Conservation (phyloP, 2,329 filamentous ascomycete species). For the Trichoderma pleuroti region DNA sequence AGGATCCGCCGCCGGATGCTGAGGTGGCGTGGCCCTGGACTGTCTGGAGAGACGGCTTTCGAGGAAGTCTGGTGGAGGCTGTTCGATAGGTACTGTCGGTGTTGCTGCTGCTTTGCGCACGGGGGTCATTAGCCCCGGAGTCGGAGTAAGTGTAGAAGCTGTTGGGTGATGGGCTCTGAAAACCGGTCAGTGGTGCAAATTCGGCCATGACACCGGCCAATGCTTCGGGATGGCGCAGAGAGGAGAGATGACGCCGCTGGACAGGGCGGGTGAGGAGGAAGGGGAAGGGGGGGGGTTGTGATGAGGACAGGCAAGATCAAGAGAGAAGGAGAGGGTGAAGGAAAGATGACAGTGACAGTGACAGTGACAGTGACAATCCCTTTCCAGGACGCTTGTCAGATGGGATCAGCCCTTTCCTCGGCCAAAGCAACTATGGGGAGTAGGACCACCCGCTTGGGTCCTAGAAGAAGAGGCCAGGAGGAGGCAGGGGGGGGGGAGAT, state of each 20-base stretch:
- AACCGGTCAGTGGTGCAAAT: conserved; percentile 31
- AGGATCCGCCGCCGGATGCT: neutral
- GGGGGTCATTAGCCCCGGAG: conserved; percentile 41
- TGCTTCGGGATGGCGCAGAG: conserved; percentile 12
- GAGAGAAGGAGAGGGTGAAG: neutral
- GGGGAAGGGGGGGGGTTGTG: neutral
- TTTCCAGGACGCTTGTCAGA: conserved; percentile 5
- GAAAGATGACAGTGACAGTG: neutral
- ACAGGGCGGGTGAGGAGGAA: neutral
- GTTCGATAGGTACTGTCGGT: conserved; percentile 52
- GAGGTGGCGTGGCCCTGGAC: conserved; percentile 15
- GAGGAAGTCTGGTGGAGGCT: conserved; percentile 41
- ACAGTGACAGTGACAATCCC: neutral
- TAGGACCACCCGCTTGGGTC: conserved; percentile 15
- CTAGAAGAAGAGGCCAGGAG: neutral
- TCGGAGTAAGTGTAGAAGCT: conserved; percentile 43
- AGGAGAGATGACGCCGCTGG: neutral
- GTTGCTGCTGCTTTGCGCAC: conserved; percentile 37
- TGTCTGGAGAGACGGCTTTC: conserved; percentile 38
- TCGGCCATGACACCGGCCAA: conserved; percentile 27
- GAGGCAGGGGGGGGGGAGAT: neutral
- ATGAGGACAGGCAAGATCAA: neutral
- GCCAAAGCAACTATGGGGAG: neutral
- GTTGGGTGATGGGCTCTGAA: conserved; percentile 29
- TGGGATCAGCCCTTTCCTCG: conserved; percentile 10